phyloP scores from a whole-genome alignment of 768 basidiomycete genomes.

The Kwoniella europaea region DNA sequence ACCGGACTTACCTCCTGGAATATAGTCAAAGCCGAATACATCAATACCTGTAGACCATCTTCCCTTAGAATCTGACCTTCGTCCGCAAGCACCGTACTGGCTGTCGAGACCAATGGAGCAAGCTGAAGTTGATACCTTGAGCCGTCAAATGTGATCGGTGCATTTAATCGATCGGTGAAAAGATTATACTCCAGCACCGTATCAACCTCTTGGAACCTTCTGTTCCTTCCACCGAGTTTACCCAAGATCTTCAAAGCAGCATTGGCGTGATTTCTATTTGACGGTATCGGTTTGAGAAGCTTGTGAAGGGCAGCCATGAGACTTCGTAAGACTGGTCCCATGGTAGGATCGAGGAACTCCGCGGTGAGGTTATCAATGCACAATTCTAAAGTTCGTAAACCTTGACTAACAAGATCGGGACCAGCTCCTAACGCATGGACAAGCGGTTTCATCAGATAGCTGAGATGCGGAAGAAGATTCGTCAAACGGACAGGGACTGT shows the following conservation, averaged over 20 bases:
- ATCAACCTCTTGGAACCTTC: constrained; percentile 80
- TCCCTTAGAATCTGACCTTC: constrained; percentile 58
- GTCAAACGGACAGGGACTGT: constrained; percentile 95
- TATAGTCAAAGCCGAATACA: constrained; percentile 71
- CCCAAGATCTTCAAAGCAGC: constrained; percentile 95
- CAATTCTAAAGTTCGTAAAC: constrained; percentile 92
- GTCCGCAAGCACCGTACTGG: constrained; percentile 68
- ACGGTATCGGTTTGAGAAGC: constrained; percentile 84
- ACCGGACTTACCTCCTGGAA: constrained; percentile 70
- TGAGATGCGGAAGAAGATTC: constrained; percentile 90
- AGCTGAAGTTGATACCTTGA: constrained; percentile 70
- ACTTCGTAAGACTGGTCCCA: constrained; percentile 87
- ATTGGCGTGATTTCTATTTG: constrained; percentile 84
- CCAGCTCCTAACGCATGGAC: constrained; percentile 85
- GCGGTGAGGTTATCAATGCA: constrained; percentile 98
- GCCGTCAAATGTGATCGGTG: constrained; percentile 75
- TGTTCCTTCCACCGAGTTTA: constrained; percentile 92
- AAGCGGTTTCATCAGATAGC: constrained; percentile 94
- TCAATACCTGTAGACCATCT: constrained; percentile 63
- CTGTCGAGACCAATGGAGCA: constrained; percentile 69
- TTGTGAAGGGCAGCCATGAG: constrained; percentile 93
- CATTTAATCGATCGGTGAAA: constrained; percentile 71
- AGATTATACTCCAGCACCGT: constrained; percentile 74
- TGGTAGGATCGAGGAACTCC: constrained; percentile 95
- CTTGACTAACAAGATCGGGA: constrained; percentile 90